Conservation (phyloP, 768 basidiomycete genomes). For the Rhizopogon sp. region DNA sequence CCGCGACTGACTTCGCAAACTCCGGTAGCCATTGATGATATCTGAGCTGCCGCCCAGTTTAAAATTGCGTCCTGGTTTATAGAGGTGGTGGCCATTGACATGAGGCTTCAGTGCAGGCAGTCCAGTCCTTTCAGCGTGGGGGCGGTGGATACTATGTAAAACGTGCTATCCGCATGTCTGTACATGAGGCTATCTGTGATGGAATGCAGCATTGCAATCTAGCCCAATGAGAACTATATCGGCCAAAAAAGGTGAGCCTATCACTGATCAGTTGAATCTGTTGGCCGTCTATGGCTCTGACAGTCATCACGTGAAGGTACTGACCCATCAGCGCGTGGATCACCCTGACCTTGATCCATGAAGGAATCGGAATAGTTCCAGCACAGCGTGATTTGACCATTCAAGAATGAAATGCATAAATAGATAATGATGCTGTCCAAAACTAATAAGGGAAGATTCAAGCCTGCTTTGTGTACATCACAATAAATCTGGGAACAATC, state of each 20-base stretch:
- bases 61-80: not conserved
- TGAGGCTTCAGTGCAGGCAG: not conserved
- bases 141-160: not conserved
- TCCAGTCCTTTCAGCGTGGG: not conserved
- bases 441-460: conserved; percentile 3
- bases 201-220: not conserved
- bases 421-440: not conserved
- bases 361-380: not conserved
- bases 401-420: not conserved
- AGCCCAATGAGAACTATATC: not conserved
- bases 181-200: not conserved
- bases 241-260: not conserved
- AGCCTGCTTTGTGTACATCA: conserved; percentile 48
- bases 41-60: not conserved
- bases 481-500: conserved; percentile 51
- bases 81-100: not conserved
- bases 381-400: not conserved
- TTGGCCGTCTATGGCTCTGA: not conserved
- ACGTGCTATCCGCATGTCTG: not conserved
- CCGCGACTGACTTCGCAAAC: conserved; percentile 24
- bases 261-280: not conserved
- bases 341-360: not conserved
- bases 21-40: conserved; percentile 19
- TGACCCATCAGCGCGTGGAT: not conserved
- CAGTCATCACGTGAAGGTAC: not conserved